Conservation (phyloP, 164 flowering plant genomes). For the Brasenia schreberi region DNA sequence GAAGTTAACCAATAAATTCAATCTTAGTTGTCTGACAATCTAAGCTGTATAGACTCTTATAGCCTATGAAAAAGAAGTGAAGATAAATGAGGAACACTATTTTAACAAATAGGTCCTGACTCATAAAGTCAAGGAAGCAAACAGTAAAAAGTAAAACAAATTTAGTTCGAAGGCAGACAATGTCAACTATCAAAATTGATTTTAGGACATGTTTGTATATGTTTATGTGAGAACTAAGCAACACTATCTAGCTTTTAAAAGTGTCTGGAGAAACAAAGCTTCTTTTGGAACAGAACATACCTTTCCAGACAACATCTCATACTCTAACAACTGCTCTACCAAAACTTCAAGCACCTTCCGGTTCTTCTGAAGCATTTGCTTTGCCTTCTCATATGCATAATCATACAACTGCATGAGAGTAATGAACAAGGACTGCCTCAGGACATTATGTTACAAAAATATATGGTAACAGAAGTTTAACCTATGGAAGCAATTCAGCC, state of each 20-base stretch:
- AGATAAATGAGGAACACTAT: no score
- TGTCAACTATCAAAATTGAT: not conserved
- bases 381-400: conserved; percentile 72
- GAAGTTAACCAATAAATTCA: no score
- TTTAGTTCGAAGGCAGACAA: not conserved
- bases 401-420: conserved; percentile 45
- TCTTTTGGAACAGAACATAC: conserved; percentile 17
- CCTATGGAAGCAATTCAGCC: no score
- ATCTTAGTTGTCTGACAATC: no score
- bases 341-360: conserved; percentile 54
- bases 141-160: not conserved
- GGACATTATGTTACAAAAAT: not conserved
- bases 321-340: conserved; percentile 71
- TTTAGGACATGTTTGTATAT: not conserved
- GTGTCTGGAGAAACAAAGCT: not conserved
- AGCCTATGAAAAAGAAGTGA: no score
- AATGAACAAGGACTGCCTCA: not conserved
- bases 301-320: conserved; percentile 75
- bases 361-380: conserved; percentile 58
- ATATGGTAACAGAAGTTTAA: not conserved
- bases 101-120: not conserved
- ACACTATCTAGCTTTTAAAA: not conserved
- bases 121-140: not conserved
- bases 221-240: not conserved
- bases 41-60: no score